Conservation (phyloP, 2,329 filamentous ascomycete species). For the Pseudocercospora vitis region DNA sequence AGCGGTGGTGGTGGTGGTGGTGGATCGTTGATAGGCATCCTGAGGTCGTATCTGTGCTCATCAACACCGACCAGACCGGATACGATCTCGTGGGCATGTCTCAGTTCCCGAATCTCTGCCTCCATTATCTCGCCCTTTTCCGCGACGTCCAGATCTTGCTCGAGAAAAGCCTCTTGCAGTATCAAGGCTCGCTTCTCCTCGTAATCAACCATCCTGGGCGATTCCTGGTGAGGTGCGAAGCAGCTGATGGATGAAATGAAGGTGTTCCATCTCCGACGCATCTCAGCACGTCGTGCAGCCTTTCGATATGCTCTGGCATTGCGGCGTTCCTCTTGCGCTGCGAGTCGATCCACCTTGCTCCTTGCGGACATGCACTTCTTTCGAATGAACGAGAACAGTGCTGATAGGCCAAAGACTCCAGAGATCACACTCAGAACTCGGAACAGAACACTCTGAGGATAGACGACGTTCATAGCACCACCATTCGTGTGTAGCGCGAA, state of each 20-base stretch:
- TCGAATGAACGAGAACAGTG: slow-evolving; percentile 47
- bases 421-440: slow-evolving; percentile 48
- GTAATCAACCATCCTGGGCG: slow-evolving; percentile 44
- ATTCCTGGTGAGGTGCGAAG: slow-evolving; percentile 36
- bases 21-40: slow-evolving; percentile 23
- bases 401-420: slow-evolving; percentile 46
- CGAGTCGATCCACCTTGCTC: slow-evolving; percentile 53
- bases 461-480: slow-evolving; percentile 22
- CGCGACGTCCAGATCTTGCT: slow-evolving; percentile 48
- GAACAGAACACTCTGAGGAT: slow-evolving; percentile 36
- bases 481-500: slow-evolving; percentile 19
- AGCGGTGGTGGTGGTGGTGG: slow-evolving; percentile 31
- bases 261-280: slow-evolving; percentile 52
- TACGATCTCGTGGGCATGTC: slow-evolving; percentile 55
- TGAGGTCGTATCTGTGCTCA: slow-evolving; percentile 36
- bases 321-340: slow-evolving; percentile 55
- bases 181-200: slow-evolving; percentile 55
- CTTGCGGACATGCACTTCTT: slow-evolving; percentile 52
- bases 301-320: slow-evolving; percentile 54
- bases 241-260: slow-evolving; percentile 35
- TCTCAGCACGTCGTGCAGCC: slow-evolving; percentile 53
- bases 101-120: slow-evolving; percentile 53
- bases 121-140: slow-evolving; percentile 45
- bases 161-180: slow-evolving; percentile 40
- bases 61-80: slow-evolving; percentile 33